A percentile compares a stretch with the other conserved stretches of the same genome.
Evolutionary conservation across 78 protist genomes (phyloP).

Genomic region (Dictyostelium citrinum): DNA sequence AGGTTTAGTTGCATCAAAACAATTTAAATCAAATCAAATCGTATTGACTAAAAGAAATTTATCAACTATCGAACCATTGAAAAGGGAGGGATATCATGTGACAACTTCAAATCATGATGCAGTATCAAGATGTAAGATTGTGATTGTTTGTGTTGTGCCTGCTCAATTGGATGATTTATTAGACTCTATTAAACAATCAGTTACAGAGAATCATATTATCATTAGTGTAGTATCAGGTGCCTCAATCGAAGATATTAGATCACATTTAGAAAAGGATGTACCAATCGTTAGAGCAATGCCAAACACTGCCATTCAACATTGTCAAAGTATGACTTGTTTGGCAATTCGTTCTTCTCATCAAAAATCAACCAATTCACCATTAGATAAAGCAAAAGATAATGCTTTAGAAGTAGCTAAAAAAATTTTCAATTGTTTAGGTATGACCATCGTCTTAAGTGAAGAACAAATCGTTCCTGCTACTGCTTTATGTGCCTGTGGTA

Average conservation of each 20-base stretch:
- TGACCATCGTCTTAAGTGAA: conserved; percentile 25
- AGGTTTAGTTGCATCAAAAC: conserved; percentile 50
- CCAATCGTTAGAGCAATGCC: conserved; percentile 78
- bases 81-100: conserved; percentile 6
- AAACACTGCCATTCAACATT: conserved; percentile 75
- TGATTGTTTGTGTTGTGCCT: conserved; percentile 57
- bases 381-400: background rate
- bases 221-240: conserved; percentile 61
- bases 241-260: background rate
- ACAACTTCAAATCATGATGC: conserved; percentile 43
- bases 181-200: background rate
- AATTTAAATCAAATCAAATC: conserved; percentile 15
- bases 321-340: conserved; percentile 78
- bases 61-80: conserved; percentile 20
- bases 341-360: conserved; percentile 20
- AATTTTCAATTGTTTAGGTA: conserved; percentile 52
- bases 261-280: background rate
- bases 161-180: conserved; percentile 49
- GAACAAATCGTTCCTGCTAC: conserved; percentile 84
- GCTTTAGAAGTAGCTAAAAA: conserved; percentile 20
- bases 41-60: conserved; percentile 42
- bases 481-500: conserved; percentile 81
- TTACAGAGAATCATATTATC: conserved; percentile 42
- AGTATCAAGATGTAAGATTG: conserved; percentile 7
- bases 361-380: background rate